Evolutionary conservation across 805 yeast genomes (phyloP).

Genomic region (Barnettozyma pratensis): DNA sequence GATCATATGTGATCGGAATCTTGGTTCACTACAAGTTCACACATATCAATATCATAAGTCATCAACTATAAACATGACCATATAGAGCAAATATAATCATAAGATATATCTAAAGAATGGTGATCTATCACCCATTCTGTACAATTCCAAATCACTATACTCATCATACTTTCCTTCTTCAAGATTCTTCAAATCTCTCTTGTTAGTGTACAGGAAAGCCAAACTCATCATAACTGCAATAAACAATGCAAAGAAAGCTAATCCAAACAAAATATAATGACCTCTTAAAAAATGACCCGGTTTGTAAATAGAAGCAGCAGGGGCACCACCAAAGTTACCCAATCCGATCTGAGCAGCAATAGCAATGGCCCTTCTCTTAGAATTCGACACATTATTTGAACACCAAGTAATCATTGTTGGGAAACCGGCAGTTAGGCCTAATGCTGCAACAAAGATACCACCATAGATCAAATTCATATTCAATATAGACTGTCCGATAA

Average conservation of each 20-base stretch:
- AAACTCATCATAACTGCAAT: constrained; percentile 18
- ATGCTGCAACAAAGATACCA: constrained; percentile 27
- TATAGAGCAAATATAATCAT: constrained; percentile 17
- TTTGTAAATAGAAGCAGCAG: constrained; percentile 31
- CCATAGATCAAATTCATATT: constrained; percentile 26
- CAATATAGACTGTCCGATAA: constrained; percentile 22
- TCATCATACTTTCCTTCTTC: constrained; percentile 29
- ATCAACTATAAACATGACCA: neutral
- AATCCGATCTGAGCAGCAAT: constrained; percentile 36
- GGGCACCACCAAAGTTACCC: constrained; percentile 35
- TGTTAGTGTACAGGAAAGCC: constrained; percentile 25
- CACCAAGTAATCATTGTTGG: constrained; percentile 35
- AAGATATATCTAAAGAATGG: constrained; percentile 34
- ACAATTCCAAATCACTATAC: constrained; percentile 26
- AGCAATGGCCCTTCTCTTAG: constrained; percentile 34
- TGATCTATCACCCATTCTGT: constrained; percentile 39
- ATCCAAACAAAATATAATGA: constrained; percentile 30
- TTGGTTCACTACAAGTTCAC: too few relatives aligned
- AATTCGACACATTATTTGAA: constrained; percentile 32
- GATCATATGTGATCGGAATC: too few relatives aligned
- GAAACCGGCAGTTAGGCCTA: constrained; percentile 29
- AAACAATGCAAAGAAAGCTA: constrained; percentile 28
- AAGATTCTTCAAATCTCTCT: constrained; percentile 23
- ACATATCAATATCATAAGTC: constrained; percentile 2
- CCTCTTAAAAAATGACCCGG: constrained; percentile 28